Base-by-base conservation (phyloP, 345 rosid species). In the Linum usitatissimum region DNA sequence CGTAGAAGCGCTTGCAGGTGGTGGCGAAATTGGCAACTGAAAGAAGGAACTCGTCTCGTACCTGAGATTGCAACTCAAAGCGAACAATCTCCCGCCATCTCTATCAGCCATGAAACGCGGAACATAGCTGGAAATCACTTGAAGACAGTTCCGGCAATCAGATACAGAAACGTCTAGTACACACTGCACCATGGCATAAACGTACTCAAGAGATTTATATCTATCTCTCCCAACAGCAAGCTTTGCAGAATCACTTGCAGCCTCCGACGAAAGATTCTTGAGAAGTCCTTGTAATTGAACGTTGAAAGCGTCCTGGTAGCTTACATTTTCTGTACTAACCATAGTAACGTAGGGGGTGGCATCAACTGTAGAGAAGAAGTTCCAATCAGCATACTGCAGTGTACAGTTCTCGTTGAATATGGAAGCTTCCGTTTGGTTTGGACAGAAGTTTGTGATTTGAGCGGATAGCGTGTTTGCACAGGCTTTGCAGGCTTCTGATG, bases 171-270 rank as follows among this genome's bases (percentile, higher is more conserved):
- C 42, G 38, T 73, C 73, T 67, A 64, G 62, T n/a, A 67, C 80
- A 65, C 85, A 78, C 68, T 76, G 81, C 18, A 62, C 71, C 77
- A 80, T 60, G n/a, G 71, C 83, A 57, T 66, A 59, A 42, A 77
- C 68, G 13, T 45, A 15, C 19, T 2, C 6, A 19, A 8, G 65
- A 57, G 51, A 28, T 6, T 62, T 51, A 59, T 63, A 72, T 42
- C 42, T 57, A 7, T 18, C 34, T 42, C 64, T 70, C 21, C 72
- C 70, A 0, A 6, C n/a, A 15, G 71, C 70, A 21, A 75, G 61
- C 69, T 66, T 77, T 0, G 70, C 54, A 70, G 72, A n/a, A 48
- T 53, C 69, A 5, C 54, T 55, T 34, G 77, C 67, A 51, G 77
- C 79, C 3, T 23, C 48, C 5, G 58, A n/a, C 34, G 77, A 64